A percentile compares a stretch with the other conserved stretches of the same genome.
Conservation (phyloP, 2,329 filamentous ascomycete genomes). For the Paecilomyces variotii region DNA sequence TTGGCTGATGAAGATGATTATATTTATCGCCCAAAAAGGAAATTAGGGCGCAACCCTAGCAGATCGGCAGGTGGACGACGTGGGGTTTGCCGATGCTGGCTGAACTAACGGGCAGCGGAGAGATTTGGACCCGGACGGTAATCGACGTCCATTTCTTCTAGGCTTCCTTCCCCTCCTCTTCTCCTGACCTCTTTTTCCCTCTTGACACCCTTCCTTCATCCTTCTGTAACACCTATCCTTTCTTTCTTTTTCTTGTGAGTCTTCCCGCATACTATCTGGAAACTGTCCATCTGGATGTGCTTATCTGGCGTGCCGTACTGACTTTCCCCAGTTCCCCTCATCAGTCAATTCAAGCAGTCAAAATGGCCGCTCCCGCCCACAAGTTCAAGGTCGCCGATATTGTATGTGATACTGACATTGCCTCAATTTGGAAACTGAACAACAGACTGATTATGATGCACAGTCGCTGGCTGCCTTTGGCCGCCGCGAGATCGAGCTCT, state of each 20-base stretch:
- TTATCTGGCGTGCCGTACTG: conserved; percentile 2
- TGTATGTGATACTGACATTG: conserved; percentile 31
- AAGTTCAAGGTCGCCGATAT: conserved; percentile 99
- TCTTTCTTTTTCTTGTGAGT: conserved; percentile 8
- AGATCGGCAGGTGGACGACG: neutral
- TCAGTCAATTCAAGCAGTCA: conserved; percentile 22
- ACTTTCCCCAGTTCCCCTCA: neutral
- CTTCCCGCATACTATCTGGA: neutral
- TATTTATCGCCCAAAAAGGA: neutral
- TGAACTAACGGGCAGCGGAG: conserved; percentile 15
- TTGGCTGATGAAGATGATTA: neutral
- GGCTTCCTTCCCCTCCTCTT: conserved; percentile 11
- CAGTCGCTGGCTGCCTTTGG: conserved; percentile 89
- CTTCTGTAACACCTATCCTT: conserved; percentile 8
- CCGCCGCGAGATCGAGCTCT: conserved; percentile 97
- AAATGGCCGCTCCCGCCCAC: conserved; percentile 68
- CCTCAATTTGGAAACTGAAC: neutral
- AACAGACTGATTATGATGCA: conserved; percentile 5
- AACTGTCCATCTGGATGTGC: neutral
- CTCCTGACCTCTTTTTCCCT: conserved; percentile 9
- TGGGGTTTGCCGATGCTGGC: conserved; percentile 8
- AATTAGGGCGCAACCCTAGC: neutral
- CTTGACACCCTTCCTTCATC: conserved; percentile 6
- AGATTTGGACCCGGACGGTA: neutral
- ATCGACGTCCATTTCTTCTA: neutral